Evolutionary conservation across 345 rosid species (phyloP), one percentile per base, ranked within the genome.

Genomic region (Citrus unshiu): DNA sequence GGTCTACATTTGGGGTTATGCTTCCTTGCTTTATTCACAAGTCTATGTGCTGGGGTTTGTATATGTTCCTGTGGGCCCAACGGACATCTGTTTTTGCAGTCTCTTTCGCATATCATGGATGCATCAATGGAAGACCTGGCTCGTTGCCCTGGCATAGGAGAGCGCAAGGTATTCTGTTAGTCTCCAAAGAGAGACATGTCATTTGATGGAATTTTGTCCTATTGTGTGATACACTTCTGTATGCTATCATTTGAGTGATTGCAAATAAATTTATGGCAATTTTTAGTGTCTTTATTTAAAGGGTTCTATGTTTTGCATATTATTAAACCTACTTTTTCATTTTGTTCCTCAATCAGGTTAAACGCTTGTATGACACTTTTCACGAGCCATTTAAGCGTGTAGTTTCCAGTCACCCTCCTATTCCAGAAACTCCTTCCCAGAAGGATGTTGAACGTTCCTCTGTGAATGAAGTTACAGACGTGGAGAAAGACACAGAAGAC

Each of bases 1-100:
- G 97, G 46, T 96, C 99, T 61, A 91, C 97, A 59, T 96, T 96
- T 25, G 94, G 98, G 92, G 98, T 94, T 94, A 84, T 74, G 87
- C 76, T 79, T 68, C 16, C 37, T 32, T 37, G 22, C 14, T 70
- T 62, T 35, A 43, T 46, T 62, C 7, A 6, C 64, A 64, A 51
- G 22, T 39, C 56, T 32, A 22, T 51, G 57, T 13, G 10, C 32
- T 34, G 29, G 29, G 56, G 46, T 19, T 72, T 61, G 9, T 37
- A 4, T 54, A 43, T 72, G 39, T 73, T 72, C 27, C 1, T 40
- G 27, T 72, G 66, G 2, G 43, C 5, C 72, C 75, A 58, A 30
- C 67, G 78, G 32, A 57, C 68, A n/a, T 75, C 57, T 13, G 12
- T 4, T 73, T 59, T 40, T 86, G 70, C 88, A 90, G 99, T 94